Conservation (phyloP, 768 basidiomycete genomes). For the Kwoniella bestiolae region DNA sequence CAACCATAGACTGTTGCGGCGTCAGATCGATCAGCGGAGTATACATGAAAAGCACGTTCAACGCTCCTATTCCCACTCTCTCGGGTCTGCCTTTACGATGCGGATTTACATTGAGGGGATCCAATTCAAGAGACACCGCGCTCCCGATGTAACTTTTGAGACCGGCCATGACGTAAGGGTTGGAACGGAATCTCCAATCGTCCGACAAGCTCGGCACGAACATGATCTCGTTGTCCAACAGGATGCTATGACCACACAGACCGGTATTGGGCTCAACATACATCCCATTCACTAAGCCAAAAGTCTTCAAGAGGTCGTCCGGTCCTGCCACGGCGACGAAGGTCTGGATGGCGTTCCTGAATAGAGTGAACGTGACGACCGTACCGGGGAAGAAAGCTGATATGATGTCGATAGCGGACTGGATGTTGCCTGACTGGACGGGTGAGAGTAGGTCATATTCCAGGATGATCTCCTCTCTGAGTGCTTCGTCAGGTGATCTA, state of each 20-base stretch:
- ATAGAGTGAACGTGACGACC: slow-evolving; percentile 24
- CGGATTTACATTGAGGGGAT: slow-evolving; percentile 14
- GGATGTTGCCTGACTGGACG: slow-evolving; percentile 36
- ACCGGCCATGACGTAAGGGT: slow-evolving; percentile 26
- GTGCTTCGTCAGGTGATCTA: slow-evolving; percentile 31
- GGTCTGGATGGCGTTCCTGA: slow-evolving; percentile 15
- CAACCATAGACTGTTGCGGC: slow-evolving; percentile 24
- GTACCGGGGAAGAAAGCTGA: slow-evolving; percentile 33
- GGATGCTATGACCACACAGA: slow-evolving; percentile 28
- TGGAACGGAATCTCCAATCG: slow-evolving; percentile 25
- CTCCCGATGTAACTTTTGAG: slow-evolving; percentile 34
- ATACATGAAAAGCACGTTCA: slow-evolving; percentile 22
- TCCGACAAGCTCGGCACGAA: slow-evolving; percentile 8
- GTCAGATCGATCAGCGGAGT: slow-evolving; percentile 8
- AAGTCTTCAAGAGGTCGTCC: not conserved
- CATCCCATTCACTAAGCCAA: slow-evolving; percentile 1
- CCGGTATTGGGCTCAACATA: slow-evolving; percentile 14
- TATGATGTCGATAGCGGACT: slow-evolving; percentile 34
- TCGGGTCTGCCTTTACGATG: not conserved
- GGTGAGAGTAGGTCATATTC: slow-evolving; percentile 38
- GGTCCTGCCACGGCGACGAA: slow-evolving; percentile 16
- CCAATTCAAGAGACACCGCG: slow-evolving; percentile 24
- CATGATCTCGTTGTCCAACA: slow-evolving; percentile 3
- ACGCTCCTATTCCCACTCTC: slow-evolving; percentile 13
- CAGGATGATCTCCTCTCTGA: slow-evolving; percentile 26